Evolutionary conservation across 2,329 filamentous ascomycete species (phyloP).

Genomic region (Beauveria sp.): DNA sequence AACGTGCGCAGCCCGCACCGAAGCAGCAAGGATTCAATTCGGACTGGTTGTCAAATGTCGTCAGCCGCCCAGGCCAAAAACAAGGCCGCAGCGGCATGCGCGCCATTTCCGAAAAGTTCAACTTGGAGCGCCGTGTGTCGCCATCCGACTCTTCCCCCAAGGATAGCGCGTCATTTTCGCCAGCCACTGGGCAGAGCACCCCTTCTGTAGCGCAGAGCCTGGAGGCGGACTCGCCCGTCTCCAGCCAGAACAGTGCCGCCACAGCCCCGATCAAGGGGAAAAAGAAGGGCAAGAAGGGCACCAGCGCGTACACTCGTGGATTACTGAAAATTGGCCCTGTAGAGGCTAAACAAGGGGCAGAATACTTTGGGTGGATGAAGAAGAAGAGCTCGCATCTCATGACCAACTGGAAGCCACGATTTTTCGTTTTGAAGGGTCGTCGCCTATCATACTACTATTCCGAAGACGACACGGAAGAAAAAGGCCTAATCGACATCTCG

Average conservation of each 20-base stretch:
- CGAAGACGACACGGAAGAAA: slow-evolving; percentile 85
- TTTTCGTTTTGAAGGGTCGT: slow-evolving; percentile 91
- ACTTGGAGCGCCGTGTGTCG: slow-evolving; percentile 36
- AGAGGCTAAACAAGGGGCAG: slow-evolving; percentile 77
- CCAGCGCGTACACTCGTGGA: slow-evolving; percentile 86
- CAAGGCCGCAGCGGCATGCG: slow-evolving; percentile 61
- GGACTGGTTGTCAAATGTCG: slow-evolving; percentile 47
- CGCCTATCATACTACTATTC: slow-evolving; percentile 94
- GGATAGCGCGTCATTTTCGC: slow-evolving; percentile 52
- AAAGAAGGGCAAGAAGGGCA: slow-evolving; percentile 85
- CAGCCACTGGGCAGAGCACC: slow-evolving; percentile 69
- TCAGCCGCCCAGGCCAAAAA: slow-evolving; percentile 43
- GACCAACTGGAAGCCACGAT: slow-evolving; percentile 92
- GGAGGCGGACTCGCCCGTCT: slow-evolving; percentile 64
- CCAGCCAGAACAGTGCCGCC: slow-evolving; percentile 46
- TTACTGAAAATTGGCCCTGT: slow-evolving; percentile 72
- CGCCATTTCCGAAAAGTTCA: slow-evolving; percentile 73
- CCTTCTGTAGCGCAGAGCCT: slow-evolving; percentile 61
- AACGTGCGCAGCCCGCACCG: slow-evolving; percentile 28
- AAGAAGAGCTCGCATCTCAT: slow-evolving; percentile 95
- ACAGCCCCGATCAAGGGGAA: slow-evolving; percentile 43
- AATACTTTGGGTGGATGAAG: slow-evolving; percentile 99
- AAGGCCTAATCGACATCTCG: slow-evolving; percentile 94
- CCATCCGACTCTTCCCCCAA: slow-evolving; percentile 38
- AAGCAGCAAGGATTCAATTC: slow-evolving; percentile 38